Base-by-base conservation (phyloP, 257 asterid species). In the Solanum ossicruentum region DNA sequence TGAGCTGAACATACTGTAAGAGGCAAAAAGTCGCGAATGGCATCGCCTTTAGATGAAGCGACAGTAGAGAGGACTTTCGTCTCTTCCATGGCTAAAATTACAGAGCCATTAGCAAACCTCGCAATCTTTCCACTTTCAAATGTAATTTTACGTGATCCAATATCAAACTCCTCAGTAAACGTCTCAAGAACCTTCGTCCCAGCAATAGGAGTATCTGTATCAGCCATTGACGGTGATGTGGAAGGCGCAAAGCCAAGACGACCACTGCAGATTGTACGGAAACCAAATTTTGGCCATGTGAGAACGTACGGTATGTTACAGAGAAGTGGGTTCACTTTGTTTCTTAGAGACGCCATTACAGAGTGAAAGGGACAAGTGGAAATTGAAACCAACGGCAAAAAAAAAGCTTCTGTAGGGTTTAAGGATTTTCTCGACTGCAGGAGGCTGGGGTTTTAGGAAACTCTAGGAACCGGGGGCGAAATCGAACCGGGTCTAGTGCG, bases 101-200 rank as follows among this genome's bases (percentile, higher is more conserved):
- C 98, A 45, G 98, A 93, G 32, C 97, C 98, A 73, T 93, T 96
- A 1, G 99, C 97, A 82, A 93, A 96, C 83, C 97, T 92, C 49
- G 98, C 99, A n/a, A 95, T 80, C 85, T 93, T 95, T 43, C 99
- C 98, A 8, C 98, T 96, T 87, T 96, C 98, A 63, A 96, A 87
- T 71, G 89, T 88, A 79, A 93, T 89, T 87, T 85, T 86, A 18
- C 89, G 90, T 67, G 95, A 88, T 21, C 99, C 98, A 13, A 95
- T 89, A 65, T 96, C 98, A 66, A 93, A 95, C 60, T 95, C 98
- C 86, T 96, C 99, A 4, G 91, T 52, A 79, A 95, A 95, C 15
- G 95, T 91, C 86, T 96, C 98, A 2, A 95, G 94, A 80, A 93
- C 26, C 84, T 96, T 96, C 51, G 80, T 89, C 17, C 97, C 93